Evolutionary conservation across 371 early-diverging fungal genomes (phyloP).

Genomic region (Lichtheimia ramosa): DNA sequence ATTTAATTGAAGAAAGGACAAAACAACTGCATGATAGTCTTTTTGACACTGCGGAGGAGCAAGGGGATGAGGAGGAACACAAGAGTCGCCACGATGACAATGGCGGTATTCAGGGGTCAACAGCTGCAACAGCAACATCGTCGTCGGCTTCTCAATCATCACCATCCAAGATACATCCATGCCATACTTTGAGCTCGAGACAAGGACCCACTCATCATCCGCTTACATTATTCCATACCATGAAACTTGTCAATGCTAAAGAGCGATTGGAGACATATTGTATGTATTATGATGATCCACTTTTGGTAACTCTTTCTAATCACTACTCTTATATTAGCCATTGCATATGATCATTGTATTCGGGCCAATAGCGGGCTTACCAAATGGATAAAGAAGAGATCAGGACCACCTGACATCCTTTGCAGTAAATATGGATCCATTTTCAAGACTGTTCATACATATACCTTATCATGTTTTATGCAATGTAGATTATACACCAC

Average conservation of each 20-base stretch:
- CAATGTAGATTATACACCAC: slow-evolving; percentile 17
- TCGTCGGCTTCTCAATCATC: slow-evolving; percentile 3
- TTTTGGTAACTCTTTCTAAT: neutral
- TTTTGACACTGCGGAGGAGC: neutral
- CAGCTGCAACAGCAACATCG: slow-evolving; percentile 2
- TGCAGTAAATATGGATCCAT: slow-evolving; percentile 11
- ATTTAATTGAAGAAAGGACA: slow-evolving; percentile 37
- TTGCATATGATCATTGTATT: slow-evolving; percentile 44
- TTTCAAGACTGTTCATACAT: neutral
- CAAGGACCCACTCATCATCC: slow-evolving; percentile 36
- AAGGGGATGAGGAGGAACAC: neutral
- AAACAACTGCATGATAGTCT: slow-evolving; percentile 18
- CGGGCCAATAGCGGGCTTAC: slow-evolving; percentile 42
- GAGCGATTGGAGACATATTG: slow-evolving; percentile 41
- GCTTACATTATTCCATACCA: slow-evolving; percentile 48
- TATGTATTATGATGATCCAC: slow-evolving; percentile 11
- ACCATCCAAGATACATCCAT: slow-evolving; percentile 15
- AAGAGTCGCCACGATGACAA: neutral
- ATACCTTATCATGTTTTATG: neutral
- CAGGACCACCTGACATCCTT: slow-evolving; percentile 13
- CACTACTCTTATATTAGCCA: slow-evolving; percentile 5
- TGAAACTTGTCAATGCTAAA: slow-evolving; percentile 35
- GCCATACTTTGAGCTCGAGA: slow-evolving; percentile 36
- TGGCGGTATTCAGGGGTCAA: slow-evolving; percentile 8
- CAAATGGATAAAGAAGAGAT: slow-evolving; percentile 30